These are phyloP conservation scores for Lasiosphaeria hispida DNA, from an alignment of 495 filamentous ascomycete genomes.

Conservation along the genomic window DNA sequence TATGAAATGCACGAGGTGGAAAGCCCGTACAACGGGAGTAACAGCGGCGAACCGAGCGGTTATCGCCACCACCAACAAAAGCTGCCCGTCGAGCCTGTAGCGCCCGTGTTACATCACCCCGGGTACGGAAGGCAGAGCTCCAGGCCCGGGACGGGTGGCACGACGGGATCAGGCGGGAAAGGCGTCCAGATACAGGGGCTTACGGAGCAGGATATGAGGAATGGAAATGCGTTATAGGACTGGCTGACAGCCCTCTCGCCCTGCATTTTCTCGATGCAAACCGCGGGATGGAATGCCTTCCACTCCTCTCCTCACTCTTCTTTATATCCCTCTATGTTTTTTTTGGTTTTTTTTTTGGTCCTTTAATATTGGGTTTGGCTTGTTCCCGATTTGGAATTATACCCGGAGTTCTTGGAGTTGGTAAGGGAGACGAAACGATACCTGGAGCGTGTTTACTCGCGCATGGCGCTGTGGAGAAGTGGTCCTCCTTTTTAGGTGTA, in stretches of 20 bases:
- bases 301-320: too few relatives aligned
- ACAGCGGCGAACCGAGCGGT: not conserved
- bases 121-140: conserved; percentile 30
- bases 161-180: not conserved
- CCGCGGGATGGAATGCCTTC: not conserved
- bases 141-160: conserved; percentile 17
- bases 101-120: conserved; percentile 34
- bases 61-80: conserved; percentile 7
- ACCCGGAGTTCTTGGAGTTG: conserved; percentile 9
- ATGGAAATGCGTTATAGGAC: not conserved
- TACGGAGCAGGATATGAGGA: not conserved
- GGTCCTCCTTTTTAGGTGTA: not conserved
- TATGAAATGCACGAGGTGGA: conserved; percentile 36
- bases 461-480: not conserved
- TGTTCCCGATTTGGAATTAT: conserved; percentile 11
- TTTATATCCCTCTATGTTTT: not conserved
- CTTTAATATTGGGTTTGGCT: not conserved
- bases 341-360: not conserved
- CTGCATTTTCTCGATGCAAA: not conserved
- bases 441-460: not conserved
- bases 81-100: conserved; percentile 26
- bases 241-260: too few relatives aligned
- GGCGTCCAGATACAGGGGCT: not conserved
- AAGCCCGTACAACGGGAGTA: conserved; percentile 24
- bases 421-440: conserved; percentile 4